Evolutionary conservation across 148 eudicot genomes (phyloP), one percentile per base, ranked within the genome.

Genomic region (Camellia granthamiana): DNA sequence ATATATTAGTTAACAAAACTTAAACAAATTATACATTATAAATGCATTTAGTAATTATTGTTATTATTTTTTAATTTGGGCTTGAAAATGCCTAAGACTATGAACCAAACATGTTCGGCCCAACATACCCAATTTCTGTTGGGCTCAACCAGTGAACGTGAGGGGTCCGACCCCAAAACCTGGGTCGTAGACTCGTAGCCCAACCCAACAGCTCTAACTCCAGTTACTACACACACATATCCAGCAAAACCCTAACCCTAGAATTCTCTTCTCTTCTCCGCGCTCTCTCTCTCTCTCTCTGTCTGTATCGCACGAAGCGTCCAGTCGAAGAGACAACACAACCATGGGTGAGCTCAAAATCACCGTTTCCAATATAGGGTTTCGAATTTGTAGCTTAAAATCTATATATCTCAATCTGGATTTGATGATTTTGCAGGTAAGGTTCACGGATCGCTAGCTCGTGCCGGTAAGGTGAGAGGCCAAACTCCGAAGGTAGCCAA

Each of bases 381-480:
- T 47, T 47, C 15, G 23, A n/a, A 16, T 19, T 4, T 58, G 13
- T 58, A 11, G 61, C 61, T 58, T 14, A 14, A 58, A 10, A 11
- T 67, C 3, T 66, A 44, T 38, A 38, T 41, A 2, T 66, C 13
- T 10, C 3, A n/a, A 21, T 46, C 19, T 23, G 49, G 15, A 18
- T 21, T 8, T 51, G 62, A 7, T 59, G 15, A 41, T 68, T 16
- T n/a, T 81, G 73, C 89, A 90, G 96, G 97, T 21, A 94, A 94
- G 89, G 97, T 94, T 6, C 97, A 92, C 87, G 98, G 98, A 86
- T 92, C 98, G 0, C 84, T 94, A 88, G 98, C 98, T 5, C 97
- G 98, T 84, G 98, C 98, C 10, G 98, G 98, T 19, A 92, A 94
- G 87, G 98, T 94, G 78, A 90, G 98, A 85, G 98, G 98, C 2